phyloP scores from a whole-genome alignment of 2,329 filamentous ascomycete genomes.

The Fulvia fulva region DNA sequence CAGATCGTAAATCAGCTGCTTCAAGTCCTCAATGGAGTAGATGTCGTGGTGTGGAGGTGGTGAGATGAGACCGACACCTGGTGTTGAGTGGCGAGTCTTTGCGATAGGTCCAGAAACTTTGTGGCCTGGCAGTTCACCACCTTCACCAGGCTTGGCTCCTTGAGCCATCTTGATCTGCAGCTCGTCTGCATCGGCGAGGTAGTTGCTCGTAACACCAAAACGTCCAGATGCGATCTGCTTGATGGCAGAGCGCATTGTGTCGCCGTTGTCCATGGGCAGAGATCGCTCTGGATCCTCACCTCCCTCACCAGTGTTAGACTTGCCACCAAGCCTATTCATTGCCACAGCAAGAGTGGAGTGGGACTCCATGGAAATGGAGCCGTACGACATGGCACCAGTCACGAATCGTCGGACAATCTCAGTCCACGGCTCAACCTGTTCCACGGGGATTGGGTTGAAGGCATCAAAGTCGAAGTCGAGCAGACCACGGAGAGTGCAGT shows the following conservation, averaged over 20 bases:
- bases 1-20: conserved; percentile 95
- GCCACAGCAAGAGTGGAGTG: conserved; percentile 93
- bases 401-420: conserved; percentile 96
- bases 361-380: conserved; percentile 97
- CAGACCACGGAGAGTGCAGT: conserved; percentile 88
- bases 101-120: conserved; percentile 95
- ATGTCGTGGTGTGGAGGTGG: conserved; percentile 97
- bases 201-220: conserved; percentile 93
- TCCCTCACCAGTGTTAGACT: conserved; percentile 97
- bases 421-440: conserved; percentile 97
- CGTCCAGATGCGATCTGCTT: conserved; percentile 96
- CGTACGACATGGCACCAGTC: conserved; percentile 97
- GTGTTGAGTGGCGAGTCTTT: conserved; percentile 90
- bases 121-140: conserved; percentile 93
- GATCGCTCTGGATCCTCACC: conserved; percentile 93
- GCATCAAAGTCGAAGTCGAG: conserved; percentile 96
- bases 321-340: conserved; percentile 94
- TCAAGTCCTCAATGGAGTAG: conserved; percentile 96
- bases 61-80: conserved; percentile 92
- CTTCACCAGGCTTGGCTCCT: conserved; percentile 94
- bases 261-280: conserved; percentile 79
- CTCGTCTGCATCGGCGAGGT: conserved; percentile 91
- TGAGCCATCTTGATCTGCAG: conserved; percentile 99
- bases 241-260: conserved; percentile 95
- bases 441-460: conserved; percentile 77